A percentile compares a stretch with the other conserved stretches of the same genome.
These are phyloP conservation scores for Panicum virgatum DNA, from an alignment of 202 grass and related monocot genomes.

Conservation along the genomic window DNA sequence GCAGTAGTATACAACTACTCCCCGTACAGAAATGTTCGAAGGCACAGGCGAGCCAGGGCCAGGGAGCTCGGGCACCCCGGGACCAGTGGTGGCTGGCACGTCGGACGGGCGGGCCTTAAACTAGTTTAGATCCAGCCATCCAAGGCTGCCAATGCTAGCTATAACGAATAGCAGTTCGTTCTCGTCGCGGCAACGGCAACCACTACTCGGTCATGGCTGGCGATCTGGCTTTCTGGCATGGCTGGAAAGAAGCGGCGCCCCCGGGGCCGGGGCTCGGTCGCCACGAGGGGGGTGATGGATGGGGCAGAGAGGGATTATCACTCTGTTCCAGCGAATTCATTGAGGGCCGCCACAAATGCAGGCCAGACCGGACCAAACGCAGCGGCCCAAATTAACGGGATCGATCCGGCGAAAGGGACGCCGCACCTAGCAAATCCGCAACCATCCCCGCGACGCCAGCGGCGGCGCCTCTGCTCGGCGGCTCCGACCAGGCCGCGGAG, in stretches of 20 bases:
- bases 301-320: background rate
- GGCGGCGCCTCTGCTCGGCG: background rate
- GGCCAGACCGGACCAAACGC: slow-evolving; percentile 1
- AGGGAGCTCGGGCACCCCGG: background rate
- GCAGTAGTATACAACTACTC: too few species aligned
- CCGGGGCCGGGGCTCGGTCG: background rate
- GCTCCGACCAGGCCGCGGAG: background rate
- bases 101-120: slow-evolving; percentile 3
- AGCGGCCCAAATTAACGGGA: background rate
- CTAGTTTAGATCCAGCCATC: slow-evolving; percentile 2
- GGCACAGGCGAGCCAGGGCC: background rate
- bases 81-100: slow-evolving; percentile 43
- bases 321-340: slow-evolving; percentile 2
- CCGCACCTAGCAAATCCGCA: slow-evolving; percentile 26
- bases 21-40: slow-evolving; percentile 2
- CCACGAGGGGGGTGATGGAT: background rate
- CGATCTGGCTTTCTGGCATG: slow-evolving; percentile 6
- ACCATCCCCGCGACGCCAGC: background rate
- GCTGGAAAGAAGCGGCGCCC: background rate
- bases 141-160: background rate
- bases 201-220: slow-evolving; percentile 17
- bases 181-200: background rate
- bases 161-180: slow-evolving; percentile 15
- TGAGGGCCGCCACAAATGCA: slow-evolving; percentile 22
- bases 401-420: slow-evolving; percentile 42